Evolutionary conservation across 768 basidiomycete genomes (phyloP).

Genomic region (Xerocomellus intermedius): DNA sequence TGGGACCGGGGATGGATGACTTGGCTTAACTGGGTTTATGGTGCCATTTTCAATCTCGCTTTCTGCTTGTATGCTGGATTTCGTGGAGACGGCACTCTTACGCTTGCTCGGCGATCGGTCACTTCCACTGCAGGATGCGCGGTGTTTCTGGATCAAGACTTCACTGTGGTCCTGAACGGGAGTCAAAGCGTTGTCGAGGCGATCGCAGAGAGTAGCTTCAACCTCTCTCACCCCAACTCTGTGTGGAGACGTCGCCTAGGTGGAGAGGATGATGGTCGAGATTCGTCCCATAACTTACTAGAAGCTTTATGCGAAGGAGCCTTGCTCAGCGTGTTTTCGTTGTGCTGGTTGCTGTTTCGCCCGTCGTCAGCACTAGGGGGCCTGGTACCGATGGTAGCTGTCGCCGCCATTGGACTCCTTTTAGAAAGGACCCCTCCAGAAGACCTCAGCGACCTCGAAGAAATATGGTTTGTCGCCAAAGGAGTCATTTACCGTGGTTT

Average conservation of each 20-base stretch:
- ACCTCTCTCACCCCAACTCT: background rate
- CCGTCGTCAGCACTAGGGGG: background rate
- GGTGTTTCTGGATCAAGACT: constrained; percentile 1
- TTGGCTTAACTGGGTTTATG: background rate
- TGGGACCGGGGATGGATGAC: no score
- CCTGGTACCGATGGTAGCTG: no score
- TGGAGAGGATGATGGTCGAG: background rate
- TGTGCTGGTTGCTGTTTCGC: background rate
- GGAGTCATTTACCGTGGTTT: background rate
- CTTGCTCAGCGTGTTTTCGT: background rate
- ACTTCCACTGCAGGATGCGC: background rate
- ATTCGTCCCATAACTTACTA: background rate
- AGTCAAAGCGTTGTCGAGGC: background rate
- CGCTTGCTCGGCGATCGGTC: background rate
- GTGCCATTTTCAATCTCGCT: background rate
- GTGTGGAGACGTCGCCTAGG: background rate
- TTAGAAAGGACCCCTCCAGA: background rate
- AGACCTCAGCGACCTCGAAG: background rate
- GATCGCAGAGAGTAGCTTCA: background rate
- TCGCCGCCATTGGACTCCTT: no score
- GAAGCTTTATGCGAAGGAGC: background rate
- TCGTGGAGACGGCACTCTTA: constrained; percentile 3
- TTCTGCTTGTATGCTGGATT: background rate
- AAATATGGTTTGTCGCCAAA: background rate
- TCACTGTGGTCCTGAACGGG: background rate